Conservation (phyloP, 1,284 basidiomycete species). For the Cutaneotrichosporon sp. region DNA sequence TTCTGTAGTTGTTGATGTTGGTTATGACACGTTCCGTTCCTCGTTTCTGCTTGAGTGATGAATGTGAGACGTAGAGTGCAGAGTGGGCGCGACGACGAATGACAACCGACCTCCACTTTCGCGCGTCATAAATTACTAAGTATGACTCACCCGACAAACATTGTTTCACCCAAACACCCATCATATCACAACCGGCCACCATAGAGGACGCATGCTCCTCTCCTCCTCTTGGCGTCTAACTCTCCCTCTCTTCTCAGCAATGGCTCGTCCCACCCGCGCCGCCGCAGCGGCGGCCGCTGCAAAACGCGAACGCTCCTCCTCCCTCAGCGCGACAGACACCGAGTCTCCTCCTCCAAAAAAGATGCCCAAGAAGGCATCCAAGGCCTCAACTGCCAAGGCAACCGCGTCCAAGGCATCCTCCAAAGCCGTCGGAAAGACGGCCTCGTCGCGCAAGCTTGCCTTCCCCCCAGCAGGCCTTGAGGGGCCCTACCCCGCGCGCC, state of each 20-base stretch:
- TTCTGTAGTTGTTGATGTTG: slow-evolving; percentile 9
- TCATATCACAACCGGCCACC: neutral
- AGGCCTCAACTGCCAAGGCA: neutral
- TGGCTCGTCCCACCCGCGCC: slow-evolving; percentile 4
- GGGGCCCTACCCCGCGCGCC: slow-evolving; percentile 40
- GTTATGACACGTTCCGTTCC: slow-evolving; percentile 1
- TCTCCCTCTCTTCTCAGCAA: neutral
- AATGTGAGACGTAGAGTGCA: neutral
- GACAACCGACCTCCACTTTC: slow-evolving; percentile 2
- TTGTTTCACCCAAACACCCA: neutral
- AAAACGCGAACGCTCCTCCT: slow-evolving; percentile 22
- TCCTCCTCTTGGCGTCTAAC: neutral
- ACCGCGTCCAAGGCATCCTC: neutral
- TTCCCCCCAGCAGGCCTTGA: slow-evolving; percentile 46
- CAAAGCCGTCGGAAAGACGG: neutral
- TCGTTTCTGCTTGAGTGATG: neutral
- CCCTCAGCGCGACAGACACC: slow-evolving; percentile 11
- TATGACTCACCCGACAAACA: neutral
- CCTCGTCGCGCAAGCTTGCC: slow-evolving; percentile 17
- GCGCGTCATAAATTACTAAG: slow-evolving; percentile 4
- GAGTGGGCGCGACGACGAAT: neutral
- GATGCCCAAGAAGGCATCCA: neutral
- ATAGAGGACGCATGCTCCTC: neutral
- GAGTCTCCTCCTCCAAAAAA: slow-evolving; percentile 12
- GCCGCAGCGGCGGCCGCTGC: neutral